Evolutionary conservation across 352 stramenopile species (phyloP).

Genomic region (Phytophthora hibernalis): DNA sequence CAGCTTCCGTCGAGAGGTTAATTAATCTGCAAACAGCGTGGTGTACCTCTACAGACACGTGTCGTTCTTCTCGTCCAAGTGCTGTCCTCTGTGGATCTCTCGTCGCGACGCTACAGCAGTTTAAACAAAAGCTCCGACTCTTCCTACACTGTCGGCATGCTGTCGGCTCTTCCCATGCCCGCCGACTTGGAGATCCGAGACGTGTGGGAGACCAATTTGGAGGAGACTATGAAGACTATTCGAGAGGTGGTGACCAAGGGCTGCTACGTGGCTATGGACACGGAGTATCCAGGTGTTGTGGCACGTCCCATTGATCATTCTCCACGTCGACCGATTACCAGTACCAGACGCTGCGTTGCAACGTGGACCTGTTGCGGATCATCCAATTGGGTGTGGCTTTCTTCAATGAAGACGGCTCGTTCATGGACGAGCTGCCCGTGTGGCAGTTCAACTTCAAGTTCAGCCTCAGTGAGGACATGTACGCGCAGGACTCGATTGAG

Average conservation of each 20-base stretch:
- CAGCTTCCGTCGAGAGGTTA: constrained; percentile 6
- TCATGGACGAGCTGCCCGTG: constrained; percentile 95
- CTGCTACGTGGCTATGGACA: constrained; percentile 99
- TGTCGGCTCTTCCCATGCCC: constrained; percentile 62
- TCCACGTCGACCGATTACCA: constrained; percentile 97
- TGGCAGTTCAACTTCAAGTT: constrained; percentile 99
- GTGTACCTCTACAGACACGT: constrained; percentile 21
- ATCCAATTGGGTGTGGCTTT: constrained; percentile 99
- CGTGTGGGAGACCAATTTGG: constrained; percentile 94
- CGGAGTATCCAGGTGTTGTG: constrained; percentile 99
- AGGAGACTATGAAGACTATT: constrained; percentile 96
- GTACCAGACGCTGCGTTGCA: constrained; percentile 98
- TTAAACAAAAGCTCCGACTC: constrained; percentile 15
- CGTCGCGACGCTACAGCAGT: constrained; percentile 12
- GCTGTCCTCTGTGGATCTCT: constrained; percentile 2
- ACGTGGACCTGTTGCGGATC: constrained; percentile 99
- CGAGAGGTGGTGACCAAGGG: constrained; percentile 96
- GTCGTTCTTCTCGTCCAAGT: constrained; percentile 3
- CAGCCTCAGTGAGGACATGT: constrained; percentile 98
- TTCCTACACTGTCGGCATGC: constrained; percentile 28
- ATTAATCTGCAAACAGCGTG: neutral
- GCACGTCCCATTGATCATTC: constrained; percentile 97
- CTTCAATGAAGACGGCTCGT: constrained; percentile 95
- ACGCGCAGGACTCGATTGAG: constrained; percentile 99
- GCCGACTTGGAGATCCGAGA: constrained; percentile 94